phyloP scores from a whole-genome alignment of 345 rosid species.

The Aquilaria sinensis region DNA sequence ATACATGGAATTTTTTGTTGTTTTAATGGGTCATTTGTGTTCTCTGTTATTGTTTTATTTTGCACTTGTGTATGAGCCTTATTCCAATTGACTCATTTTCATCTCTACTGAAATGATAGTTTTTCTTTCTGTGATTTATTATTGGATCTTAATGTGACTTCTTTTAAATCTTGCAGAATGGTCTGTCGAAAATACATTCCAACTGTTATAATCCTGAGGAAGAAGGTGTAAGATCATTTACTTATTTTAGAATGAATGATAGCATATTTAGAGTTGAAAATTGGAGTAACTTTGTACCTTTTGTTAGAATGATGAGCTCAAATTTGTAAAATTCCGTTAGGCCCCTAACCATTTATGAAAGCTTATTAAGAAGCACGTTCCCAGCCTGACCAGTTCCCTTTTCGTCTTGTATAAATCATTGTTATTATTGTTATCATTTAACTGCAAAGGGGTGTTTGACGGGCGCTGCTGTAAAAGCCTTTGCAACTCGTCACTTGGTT shows the following conservation, averaged over 20 bases:
- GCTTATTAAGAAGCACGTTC: slow-evolving; percentile 19
- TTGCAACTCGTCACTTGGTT: slow-evolving; percentile 7
- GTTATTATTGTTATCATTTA: slow-evolving; percentile 18
- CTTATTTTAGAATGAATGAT: slow-evolving; percentile 57
- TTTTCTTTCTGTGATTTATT: too few species aligned
- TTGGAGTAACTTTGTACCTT: slow-evolving; percentile 68
- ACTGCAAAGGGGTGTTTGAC: slow-evolving; percentile 20
- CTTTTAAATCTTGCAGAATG: slow-evolving; percentile 36
- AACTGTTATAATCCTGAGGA: slow-evolving; percentile 47
- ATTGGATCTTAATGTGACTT: neutral
- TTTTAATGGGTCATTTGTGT: too few species aligned
- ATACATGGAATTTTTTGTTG: too few species aligned
- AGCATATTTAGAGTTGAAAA: slow-evolving; percentile 53
- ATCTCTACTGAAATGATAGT: too few species aligned
- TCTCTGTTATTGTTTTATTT: neutral
- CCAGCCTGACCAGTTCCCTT: slow-evolving; percentile 12
- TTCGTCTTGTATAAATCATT: too few species aligned
- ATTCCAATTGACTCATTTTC: too few species aligned
- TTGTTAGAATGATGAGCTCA: slow-evolving; percentile 52
- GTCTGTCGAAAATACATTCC: slow-evolving; percentile 46
- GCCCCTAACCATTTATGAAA: slow-evolving; percentile 19
- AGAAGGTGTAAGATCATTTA: slow-evolving; percentile 58
- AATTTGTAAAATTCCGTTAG: slow-evolving; percentile 28
- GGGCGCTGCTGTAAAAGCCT: slow-evolving; percentile 16
- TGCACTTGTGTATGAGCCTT: too few species aligned